Evolutionary conservation across 495 filamentous ascomycete genomes (phyloP).

Genomic region (Xylaria castorea): DNA sequence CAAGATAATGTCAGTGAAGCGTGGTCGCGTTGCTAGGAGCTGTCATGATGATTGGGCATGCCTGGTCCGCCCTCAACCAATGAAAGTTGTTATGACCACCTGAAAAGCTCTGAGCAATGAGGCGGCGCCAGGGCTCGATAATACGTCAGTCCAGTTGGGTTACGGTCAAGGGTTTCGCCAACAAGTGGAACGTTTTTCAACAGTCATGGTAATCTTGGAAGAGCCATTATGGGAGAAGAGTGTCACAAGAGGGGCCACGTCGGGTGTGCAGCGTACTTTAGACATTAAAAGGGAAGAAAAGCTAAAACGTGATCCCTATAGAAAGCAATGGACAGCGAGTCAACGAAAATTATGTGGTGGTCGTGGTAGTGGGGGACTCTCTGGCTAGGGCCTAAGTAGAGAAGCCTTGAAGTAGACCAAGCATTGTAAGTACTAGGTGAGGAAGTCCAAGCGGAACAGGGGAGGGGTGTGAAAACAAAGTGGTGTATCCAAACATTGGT

Average conservation of each 20-base stretch:
- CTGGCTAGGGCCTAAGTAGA: slow-evolving; percentile 35
- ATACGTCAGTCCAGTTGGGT: slow-evolving; percentile 48
- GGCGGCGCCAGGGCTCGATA: slow-evolving; percentile 47
- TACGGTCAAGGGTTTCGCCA: slow-evolving; percentile 45
- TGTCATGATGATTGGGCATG: slow-evolving; percentile 53
- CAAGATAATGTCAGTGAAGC: slow-evolving; percentile 41
- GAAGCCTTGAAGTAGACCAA: slow-evolving; percentile 31
- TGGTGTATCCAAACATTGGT: slow-evolving; percentile 38
- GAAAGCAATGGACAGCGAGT: slow-evolving; percentile 37
- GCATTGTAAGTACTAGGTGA: slow-evolving; percentile 27
- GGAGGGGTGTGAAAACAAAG: slow-evolving; percentile 37
- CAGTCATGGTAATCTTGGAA: slow-evolving; percentile 49
- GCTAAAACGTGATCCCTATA: slow-evolving; percentile 39
- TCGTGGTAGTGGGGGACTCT: slow-evolving; percentile 34
- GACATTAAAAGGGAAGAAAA: slow-evolving; percentile 41
- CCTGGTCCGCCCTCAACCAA: slow-evolving; percentile 44
- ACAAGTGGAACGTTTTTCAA: slow-evolving; percentile 45
- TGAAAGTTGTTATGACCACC: slow-evolving; percentile 43
- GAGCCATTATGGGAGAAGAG: slow-evolving; percentile 43
- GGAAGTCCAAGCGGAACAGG: slow-evolving; percentile 37
- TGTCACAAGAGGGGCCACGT: slow-evolving; percentile 48
- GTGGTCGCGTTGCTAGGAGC: slow-evolving; percentile 44
- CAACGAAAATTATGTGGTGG: slow-evolving; percentile 35
- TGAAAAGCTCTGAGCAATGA: slow-evolving; percentile 43
- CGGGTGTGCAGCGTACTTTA: slow-evolving; percentile 46